Base-by-base conservation (phyloP, 768 basidiomycete species). In the Leccinum longicurvipes region DNA sequence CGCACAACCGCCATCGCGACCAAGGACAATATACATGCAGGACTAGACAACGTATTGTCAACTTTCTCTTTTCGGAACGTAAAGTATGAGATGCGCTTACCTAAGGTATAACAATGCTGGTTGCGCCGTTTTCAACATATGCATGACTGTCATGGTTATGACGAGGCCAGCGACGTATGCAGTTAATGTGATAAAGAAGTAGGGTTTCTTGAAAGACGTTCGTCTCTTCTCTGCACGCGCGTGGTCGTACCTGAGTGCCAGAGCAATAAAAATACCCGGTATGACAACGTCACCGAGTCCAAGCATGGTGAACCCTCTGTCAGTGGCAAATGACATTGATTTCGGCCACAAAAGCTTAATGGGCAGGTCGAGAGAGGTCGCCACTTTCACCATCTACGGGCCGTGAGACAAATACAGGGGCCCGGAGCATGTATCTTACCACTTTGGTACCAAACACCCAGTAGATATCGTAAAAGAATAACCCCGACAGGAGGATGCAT, bases 401-500 rank as follows among this genome's bases (percentile, higher is more conserved):
- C 0, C 36, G 46, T 61, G 3, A 64, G 56, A 47, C 19, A 51
- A 36, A 28, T 42, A 47, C 44, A 24, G 9, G 3, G 2, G 14
- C 5, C 4, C 21, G 24, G 44, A 57, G 50, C 8, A 34, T 19
- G n/a, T 32, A 2, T 76, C 88, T 68, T 69, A 90, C 90, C 72
- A 93, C 90, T 64, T 85, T 81, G 0, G 89, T 89, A 19, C 89
- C 90, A 68, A 94, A 95, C 3, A 95, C 93, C 91, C 91, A 97
- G 82, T 87, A 96, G 39, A 97, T 82, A 68, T 98, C 96, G 67
- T 98, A 98, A 41, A 97, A 46, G 73, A 98, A 93, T 23, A 99
- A 76, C 5, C 91, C 93, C 3, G 81, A 80, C 6, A 99, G 77
- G 3, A 98, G 79, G 57, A 93, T 82, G 39, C 80, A 79, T 7